These are phyloP conservation scores for Xylaria grammica DNA, from an alignment of 495 filamentous ascomycete genomes.

Conservation along the genomic window DNA sequence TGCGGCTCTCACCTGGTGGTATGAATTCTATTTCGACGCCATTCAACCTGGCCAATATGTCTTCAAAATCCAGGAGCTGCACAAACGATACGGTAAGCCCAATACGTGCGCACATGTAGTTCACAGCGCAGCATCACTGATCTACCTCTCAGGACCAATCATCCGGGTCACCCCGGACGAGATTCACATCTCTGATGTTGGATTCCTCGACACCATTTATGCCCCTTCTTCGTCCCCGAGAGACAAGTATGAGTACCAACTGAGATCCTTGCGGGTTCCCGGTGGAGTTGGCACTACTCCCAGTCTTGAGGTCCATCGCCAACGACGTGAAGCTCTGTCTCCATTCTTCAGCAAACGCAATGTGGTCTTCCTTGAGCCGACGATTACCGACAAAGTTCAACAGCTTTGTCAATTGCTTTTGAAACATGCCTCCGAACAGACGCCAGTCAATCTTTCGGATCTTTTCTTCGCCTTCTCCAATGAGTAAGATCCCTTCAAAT, in stretches of 20 bases:
- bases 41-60: slow-evolving; percentile 36
- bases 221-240: slow-evolving; percentile 35
- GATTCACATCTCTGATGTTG: slow-evolving; percentile 38
- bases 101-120: slow-evolving; percentile 36
- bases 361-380: slow-evolving; percentile 36
- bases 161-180: slow-evolving; percentile 42
- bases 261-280: slow-evolving; percentile 40
- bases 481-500: slow-evolving; percentile 25
- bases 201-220: slow-evolving; percentile 39
- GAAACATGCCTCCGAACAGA: slow-evolving; percentile 36
- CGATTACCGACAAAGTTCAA: slow-evolving; percentile 42
- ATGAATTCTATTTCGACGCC: slow-evolving; percentile 57
- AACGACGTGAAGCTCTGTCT: slow-evolving; percentile 28
- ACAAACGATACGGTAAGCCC: slow-evolving; percentile 32
- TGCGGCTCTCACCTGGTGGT: slow-evolving; percentile 53
- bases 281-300: slow-evolving; percentile 35
- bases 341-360: slow-evolving; percentile 42
- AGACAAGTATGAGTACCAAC: slow-evolving; percentile 34
- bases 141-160: slow-evolving; percentile 35
- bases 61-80: slow-evolving; percentile 35
- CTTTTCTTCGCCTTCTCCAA: slow-evolving; percentile 40
- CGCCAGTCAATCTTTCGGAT: slow-evolving; percentile 48
- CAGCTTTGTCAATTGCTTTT: slow-evolving; percentile 39
- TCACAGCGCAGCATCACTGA: slow-evolving; percentile 21
- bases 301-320: slow-evolving; percentile 35